These are phyloP conservation scores for Epichloe sylvatica DNA, from an alignment of 2,329 filamentous ascomycete genomes.

Conservation along the genomic window DNA sequence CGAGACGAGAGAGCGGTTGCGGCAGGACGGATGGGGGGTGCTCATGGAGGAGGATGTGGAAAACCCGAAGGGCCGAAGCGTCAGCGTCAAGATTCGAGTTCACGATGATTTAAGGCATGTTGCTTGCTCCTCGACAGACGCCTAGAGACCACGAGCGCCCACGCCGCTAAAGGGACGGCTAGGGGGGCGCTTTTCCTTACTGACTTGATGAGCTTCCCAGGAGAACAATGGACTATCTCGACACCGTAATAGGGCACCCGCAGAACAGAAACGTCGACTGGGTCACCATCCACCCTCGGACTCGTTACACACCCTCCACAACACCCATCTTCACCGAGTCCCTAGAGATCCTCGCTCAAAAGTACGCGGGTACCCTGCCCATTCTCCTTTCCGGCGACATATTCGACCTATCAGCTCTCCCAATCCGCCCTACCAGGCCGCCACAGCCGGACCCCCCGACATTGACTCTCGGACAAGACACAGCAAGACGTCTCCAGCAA, in stretches of 20 bases:
- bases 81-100: conserved; percentile 58
- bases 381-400: conserved; percentile 57
- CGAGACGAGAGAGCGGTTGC: conserved; percentile 38
- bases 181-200: neutral
- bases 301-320: conserved; percentile 44
- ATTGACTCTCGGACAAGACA: conserved; percentile 14
- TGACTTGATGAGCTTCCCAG: conserved; percentile 14
- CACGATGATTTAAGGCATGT: conserved; percentile 45
- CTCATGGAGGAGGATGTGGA: conserved; percentile 28
- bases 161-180: no score
- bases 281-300: conserved; percentile 57
- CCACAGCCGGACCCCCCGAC: conserved; percentile 19
- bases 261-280: conserved; percentile 45
- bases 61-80: conserved; percentile 35
- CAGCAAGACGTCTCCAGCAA: neutral
- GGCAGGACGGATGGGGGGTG: conserved; percentile 39
- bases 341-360: conserved; percentile 39
- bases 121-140: neutral
- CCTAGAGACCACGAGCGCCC: no score
- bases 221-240: conserved; percentile 47
- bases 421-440: conserved; percentile 23
- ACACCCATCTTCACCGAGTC: conserved; percentile 48
- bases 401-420: conserved; percentile 38
- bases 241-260: conserved; percentile 42
- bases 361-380: conserved; percentile 41